Evolutionary conservation across 768 basidiomycete species (phyloP), one percentile per base, ranked within the genome.

Genomic region (Asterophora lycoperdoides): DNA sequence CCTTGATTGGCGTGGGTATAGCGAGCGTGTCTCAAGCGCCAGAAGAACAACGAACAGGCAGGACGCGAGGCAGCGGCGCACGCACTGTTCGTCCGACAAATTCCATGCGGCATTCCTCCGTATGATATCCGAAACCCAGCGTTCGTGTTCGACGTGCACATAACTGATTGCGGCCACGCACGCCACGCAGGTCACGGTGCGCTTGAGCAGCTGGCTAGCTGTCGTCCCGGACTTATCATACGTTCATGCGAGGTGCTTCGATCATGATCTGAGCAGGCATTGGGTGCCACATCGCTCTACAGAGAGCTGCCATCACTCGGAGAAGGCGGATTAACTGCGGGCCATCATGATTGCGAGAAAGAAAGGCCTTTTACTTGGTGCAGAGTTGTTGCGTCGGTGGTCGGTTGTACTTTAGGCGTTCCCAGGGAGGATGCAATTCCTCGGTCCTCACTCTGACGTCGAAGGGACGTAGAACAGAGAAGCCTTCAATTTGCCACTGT

Each of bases 1-100:
- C 55, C 52, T 53, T 51, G 48, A 56, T 51, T 34, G 55, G 48
- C 55, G 55, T 56, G 55, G 55, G 55, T 56, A 56, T 37, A 9
- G 34, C 32, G 40, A 43, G 29, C 23, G 14, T 33, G 32, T 47
- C 29, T 26, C 39, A 49, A 26, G 38, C 8, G 19, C 42, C 17
- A 20, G 17, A 39, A 38, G 20, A 33, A 7, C 32, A 14, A 23
- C 23, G 23, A 23, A 23, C 23, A 23, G 23, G 23, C 6, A 23
- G 23, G 23, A 23, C 23, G 23, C 23, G 23, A 19, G 5, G 19
- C 36, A 47, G 38, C 35, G 30, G 29, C 45, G 43, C 29, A 20
- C n/a, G 38, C 36, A 37, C 55, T 23, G 20, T 10, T 34, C 32
- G 20, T 26, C 34, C 34, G n/a, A 32, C 6, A 23, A 45, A 19